A percentile compares a stretch with the other conserved stretches of the same genome.
These are phyloP conservation scores for Podaxis sp. DNA, from an alignment of 768 basidiomycete genomes.

Conservation along the genomic window DNA sequence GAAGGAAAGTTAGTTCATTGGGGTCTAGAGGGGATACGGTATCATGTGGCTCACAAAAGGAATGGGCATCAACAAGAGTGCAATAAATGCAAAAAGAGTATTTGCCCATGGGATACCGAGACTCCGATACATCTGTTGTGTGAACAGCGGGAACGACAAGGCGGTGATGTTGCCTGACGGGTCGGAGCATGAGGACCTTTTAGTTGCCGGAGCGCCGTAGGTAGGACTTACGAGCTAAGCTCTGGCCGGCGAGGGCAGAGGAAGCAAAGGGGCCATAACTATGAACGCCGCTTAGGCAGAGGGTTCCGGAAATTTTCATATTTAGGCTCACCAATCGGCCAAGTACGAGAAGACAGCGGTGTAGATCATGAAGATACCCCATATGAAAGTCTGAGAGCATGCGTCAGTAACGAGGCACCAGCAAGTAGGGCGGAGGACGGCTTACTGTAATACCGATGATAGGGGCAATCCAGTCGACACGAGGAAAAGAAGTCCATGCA, in stretches of 20 bases:
- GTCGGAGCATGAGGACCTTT: neutral
- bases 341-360: constrained; percentile 56
- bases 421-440: neutral
- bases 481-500: constrained; percentile 56
- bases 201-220: neutral
- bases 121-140: constrained; percentile 48
- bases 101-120: constrained; percentile 58
- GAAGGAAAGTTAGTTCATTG: neutral
- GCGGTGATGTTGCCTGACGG: constrained; percentile 43
- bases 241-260: constrained; percentile 63
- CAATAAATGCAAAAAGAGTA: constrained; percentile 51
- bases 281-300: neutral
- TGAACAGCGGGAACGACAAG: constrained; percentile 55
- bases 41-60: constrained; percentile 38
- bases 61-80: constrained; percentile 46
- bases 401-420: neutral
- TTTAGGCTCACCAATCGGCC: constrained; percentile 49
- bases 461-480: constrained; percentile 57
- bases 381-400: constrained; percentile 42
- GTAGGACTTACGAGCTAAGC: constrained; percentile 43
- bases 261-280: constrained; percentile 57
- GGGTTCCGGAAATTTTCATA: neutral
- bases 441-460: constrained; percentile 47
- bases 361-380: constrained; percentile 51
- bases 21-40: neutral